Conservation (phyloP, 2,329 filamentous ascomycete genomes). For the Lachnum nothofagi region DNA sequence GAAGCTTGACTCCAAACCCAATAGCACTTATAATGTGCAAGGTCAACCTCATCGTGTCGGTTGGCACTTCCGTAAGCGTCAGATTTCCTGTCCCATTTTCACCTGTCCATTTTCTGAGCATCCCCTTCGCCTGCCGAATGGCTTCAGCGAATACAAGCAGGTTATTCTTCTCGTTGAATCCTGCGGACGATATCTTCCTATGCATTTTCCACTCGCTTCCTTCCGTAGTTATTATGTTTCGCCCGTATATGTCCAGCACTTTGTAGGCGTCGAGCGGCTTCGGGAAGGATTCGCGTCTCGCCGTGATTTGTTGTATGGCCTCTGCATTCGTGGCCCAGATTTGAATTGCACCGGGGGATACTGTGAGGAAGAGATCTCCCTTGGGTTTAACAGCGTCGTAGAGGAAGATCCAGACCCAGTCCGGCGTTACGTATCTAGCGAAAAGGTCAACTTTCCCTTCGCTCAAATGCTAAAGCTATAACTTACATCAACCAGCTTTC, state of each 20-base stretch:
- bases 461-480: neutral
- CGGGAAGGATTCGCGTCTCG: slow-evolving; percentile 64
- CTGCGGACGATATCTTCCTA: slow-evolving; percentile 64
- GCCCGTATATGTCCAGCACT: slow-evolving; percentile 60
- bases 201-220: slow-evolving; percentile 66
- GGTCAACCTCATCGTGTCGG: slow-evolving; percentile 61
- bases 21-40: slow-evolving; percentile 61
- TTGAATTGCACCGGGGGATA: slow-evolving; percentile 49
- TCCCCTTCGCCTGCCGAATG: slow-evolving; percentile 56
- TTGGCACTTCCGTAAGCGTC: slow-evolving; percentile 52
- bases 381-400: slow-evolving; percentile 54
- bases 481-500: slow-evolving; percentile 57
- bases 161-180: slow-evolving; percentile 74
- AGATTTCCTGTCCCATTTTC: slow-evolving; percentile 37
- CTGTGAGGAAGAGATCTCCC: slow-evolving; percentile 62
- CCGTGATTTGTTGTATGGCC: slow-evolving; percentile 59
- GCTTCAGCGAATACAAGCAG: slow-evolving; percentile 60
- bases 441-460: neutral
- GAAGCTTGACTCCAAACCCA: slow-evolving; percentile 60
- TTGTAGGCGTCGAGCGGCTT: slow-evolving; percentile 59
- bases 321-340: slow-evolving; percentile 60
- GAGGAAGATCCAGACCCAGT: slow-evolving; percentile 54
- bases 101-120: slow-evolving; percentile 55
- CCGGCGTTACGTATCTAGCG: slow-evolving; percentile 49
- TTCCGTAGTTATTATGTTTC: slow-evolving; percentile 67